These are phyloP conservation scores for Fimicolochytrium jonesii DNA, from an alignment of 192 early-diverging fungal species.

Conservation along the genomic window DNA sequence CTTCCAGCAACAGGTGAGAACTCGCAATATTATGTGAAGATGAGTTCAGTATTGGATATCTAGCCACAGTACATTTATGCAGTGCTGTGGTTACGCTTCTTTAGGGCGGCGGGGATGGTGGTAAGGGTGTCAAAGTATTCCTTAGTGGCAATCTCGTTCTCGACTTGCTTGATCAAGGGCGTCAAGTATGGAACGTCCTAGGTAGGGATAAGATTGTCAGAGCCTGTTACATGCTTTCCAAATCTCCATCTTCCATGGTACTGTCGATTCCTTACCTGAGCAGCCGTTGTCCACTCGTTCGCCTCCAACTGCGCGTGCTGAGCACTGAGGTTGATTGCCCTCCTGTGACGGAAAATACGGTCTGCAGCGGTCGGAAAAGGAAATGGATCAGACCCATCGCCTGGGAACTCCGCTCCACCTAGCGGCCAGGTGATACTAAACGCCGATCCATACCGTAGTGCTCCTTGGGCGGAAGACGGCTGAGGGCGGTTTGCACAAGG, in stretches of 20 bases:
- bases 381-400: too few species aligned
- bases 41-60: too few species aligned
- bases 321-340: slow-evolving; percentile 72
- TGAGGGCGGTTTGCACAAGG: slow-evolving; percentile 76
- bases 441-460: slow-evolving; percentile 38
- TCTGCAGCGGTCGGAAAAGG: too few species aligned
- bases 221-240: too few species aligned
- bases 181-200: slow-evolving; percentile 81
- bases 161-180: slow-evolving; percentile 75
- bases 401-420: too few species aligned
- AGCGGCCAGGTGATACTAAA: too few species aligned
- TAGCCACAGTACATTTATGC: too few species aligned
- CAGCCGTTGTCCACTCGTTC: slow-evolving; percentile 70
- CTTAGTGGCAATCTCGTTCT: slow-evolving; percentile 64
- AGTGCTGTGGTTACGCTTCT: slow-evolving; percentile 36
- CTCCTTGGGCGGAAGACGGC: slow-evolving; percentile 68
- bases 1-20: too few species aligned
- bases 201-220: too few species aligned
- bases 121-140: slow-evolving; percentile 39
- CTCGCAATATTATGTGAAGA: too few species aligned
- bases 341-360: slow-evolving; percentile 75
- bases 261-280: slow-evolving; percentile 66
- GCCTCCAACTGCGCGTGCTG: slow-evolving; percentile 65
- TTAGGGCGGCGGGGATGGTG: slow-evolving; percentile 35
- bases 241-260: too few species aligned